phyloP scores from a whole-genome alignment of 148 eudicot species.

The Spergularia bocconei region DNA sequence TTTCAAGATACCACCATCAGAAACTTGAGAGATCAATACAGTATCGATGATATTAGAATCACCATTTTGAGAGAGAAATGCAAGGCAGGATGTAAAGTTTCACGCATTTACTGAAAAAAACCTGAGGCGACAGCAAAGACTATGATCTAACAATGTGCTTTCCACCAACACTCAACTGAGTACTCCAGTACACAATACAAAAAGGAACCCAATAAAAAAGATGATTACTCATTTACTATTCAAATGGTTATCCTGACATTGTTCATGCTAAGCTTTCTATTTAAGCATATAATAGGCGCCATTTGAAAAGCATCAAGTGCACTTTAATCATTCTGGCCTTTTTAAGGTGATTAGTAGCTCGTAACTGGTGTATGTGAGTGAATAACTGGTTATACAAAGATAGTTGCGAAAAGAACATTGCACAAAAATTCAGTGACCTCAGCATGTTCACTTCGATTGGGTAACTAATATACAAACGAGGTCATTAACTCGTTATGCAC shows the following conservation, averaged over 20 bases:
- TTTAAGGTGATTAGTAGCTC: neutral
- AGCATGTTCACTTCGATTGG: too few species aligned
- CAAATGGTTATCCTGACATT: neutral
- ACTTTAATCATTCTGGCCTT: neutral
- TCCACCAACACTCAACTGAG: neutral
- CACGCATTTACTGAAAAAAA: neutral
- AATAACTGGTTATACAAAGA: too few species aligned
- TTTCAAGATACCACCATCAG: neutral
- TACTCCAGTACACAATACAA: neutral
- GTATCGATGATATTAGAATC: neutral
- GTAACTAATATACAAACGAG: neutral
- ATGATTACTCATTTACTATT: neutral
- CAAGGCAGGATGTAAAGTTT: neutral
- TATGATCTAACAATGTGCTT: neutral
- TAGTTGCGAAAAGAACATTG: too few species aligned
- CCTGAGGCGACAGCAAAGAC: neutral
- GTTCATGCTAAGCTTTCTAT: neutral
- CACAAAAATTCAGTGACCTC: too few species aligned
- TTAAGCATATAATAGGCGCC: neutral
- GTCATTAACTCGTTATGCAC: neutral
- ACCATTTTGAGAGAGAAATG: neutral
- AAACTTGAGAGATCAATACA: neutral
- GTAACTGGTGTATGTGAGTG: too few species aligned
- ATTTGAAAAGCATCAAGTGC: neutral
- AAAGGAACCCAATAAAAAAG: neutral